Evolutionary conservation across 192 early-diverging fungal species (phyloP).

Genomic region (Umbelopsis sp.): DNA sequence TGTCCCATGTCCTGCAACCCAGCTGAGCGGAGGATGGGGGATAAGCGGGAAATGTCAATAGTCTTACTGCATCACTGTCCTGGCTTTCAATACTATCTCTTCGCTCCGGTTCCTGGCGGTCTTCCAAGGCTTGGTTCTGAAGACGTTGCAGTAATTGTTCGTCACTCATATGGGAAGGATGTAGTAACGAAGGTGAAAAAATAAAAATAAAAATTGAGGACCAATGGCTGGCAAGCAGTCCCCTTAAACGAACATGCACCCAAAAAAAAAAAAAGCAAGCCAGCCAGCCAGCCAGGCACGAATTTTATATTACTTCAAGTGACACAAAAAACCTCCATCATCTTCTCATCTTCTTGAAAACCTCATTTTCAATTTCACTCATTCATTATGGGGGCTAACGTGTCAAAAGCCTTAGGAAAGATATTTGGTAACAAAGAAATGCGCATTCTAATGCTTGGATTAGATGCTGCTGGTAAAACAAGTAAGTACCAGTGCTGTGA

Average conservation of each 20-base stretch:
- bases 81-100: neutral
- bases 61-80: conserved; percentile 1
- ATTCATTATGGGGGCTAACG: conserved; percentile 72
- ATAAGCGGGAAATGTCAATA: too few relatives aligned
- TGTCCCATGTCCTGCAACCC: neutral
- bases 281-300: neutral
- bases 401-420: conserved; percentile 74
- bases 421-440: conserved; percentile 94
- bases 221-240: neutral
- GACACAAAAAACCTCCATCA: conserved; percentile 8
- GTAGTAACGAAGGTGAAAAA: neutral
- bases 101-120: conserved; percentile 12
- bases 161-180: neutral
- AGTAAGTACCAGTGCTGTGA: conserved; percentile 41
- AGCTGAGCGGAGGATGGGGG: neutral
- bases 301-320: conserved; percentile 7
- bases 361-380: neutral
- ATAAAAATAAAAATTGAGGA: too few relatives aligned
- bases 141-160: conserved; percentile 6
- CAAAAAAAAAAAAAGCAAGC: neutral
- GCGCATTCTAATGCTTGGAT: conserved; percentile 94
- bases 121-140: conserved; percentile 8
- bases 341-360: conserved; percentile 8
- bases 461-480: conserved; percentile 94
- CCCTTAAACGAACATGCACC: neutral